These are phyloP conservation scores for Solanum rostratum DNA, from an alignment of 257 asterid genomes.

Conservation along the genomic window DNA sequence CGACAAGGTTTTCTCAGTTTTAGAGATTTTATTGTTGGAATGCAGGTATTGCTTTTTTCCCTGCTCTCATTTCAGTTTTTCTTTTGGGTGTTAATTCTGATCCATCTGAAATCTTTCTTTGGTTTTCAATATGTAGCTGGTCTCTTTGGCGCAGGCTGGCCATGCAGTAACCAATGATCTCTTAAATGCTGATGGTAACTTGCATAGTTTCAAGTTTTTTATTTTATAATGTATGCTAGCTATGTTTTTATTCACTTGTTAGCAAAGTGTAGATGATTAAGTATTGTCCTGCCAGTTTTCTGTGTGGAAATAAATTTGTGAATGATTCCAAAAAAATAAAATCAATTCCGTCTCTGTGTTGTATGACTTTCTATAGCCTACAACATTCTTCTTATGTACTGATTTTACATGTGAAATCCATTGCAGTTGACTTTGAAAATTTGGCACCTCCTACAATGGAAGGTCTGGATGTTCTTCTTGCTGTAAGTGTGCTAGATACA, in stretches of 20 bases:
- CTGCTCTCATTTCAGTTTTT: not conserved
- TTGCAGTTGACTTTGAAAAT: slow-evolving; percentile 71
- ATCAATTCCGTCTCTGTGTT: not conserved
- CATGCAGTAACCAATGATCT: slow-evolving; percentile 40
- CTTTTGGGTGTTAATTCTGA: not conserved
- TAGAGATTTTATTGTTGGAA: slow-evolving; percentile 68
- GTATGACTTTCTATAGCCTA: not conserved
- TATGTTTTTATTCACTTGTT: not conserved
- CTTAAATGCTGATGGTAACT: slow-evolving; percentile 47
- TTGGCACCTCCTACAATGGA: slow-evolving; percentile 77
- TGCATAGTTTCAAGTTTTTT: not conserved
- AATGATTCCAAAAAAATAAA: not conserved
- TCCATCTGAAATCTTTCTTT: slow-evolving; percentile 1
- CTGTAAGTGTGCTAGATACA: slow-evolving; percentile 38
- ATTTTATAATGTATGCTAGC: not conserved
- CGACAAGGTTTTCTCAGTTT: slow-evolving; percentile 93
- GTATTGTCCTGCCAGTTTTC: not conserved
- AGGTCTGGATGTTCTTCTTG: slow-evolving; percentile 65
- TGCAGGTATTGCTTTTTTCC: slow-evolving; percentile 53
- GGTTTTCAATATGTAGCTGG: slow-evolving; percentile 35
- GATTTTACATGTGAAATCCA: not conserved
- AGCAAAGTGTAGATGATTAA: not conserved
- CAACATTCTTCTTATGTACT: not conserved
- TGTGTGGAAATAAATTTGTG: not conserved
- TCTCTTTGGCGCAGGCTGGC: slow-evolving; percentile 87